These are phyloP conservation scores for Trichoderma parareesei DNA, from an alignment of 495 filamentous ascomycete species.

Conservation along the genomic window DNA sequence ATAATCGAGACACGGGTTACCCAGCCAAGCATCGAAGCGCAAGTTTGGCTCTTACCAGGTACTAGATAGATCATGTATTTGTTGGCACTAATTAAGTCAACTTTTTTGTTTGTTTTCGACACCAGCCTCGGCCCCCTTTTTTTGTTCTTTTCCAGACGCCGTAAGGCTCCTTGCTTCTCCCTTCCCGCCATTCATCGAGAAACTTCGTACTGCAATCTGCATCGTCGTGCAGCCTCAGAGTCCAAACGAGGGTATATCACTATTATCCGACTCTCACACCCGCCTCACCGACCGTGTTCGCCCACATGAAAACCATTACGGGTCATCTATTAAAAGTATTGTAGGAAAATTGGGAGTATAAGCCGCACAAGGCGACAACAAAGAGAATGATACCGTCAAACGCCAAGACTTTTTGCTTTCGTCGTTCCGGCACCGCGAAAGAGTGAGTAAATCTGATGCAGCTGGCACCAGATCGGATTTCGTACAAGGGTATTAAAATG, in stretches of 20 bases:
- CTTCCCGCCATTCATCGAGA: not conserved
- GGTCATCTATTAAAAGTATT: constrained; percentile 4
- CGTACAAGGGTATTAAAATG: constrained; percentile 8
- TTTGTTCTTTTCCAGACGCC: not conserved
- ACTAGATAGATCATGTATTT: not conserved
- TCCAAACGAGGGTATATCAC: constrained; percentile 1
- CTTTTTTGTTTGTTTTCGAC: not conserved
- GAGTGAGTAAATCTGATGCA: not conserved
- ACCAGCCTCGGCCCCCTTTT: not conserved
- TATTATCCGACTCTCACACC: not conserved
- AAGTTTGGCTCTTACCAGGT: not conserved
- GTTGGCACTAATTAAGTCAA: not conserved
- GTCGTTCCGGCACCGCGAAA: constrained; percentile 5
- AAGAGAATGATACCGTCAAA: not conserved
- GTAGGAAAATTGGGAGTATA: not conserved
- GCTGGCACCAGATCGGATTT: not conserved
- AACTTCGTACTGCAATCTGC: not conserved
- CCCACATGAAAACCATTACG: not conserved
- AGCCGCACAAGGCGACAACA: not conserved
- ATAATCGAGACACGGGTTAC: not conserved
- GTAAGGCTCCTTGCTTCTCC: not conserved
- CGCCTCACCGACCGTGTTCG: not conserved
- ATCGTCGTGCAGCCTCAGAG: not conserved
- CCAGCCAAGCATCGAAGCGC: not conserved
- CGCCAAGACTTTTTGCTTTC: constrained; percentile 2